Base-by-base conservation (phyloP, 2,329 filamentous ascomycete species). In the Calonectria hawksworthii region DNA sequence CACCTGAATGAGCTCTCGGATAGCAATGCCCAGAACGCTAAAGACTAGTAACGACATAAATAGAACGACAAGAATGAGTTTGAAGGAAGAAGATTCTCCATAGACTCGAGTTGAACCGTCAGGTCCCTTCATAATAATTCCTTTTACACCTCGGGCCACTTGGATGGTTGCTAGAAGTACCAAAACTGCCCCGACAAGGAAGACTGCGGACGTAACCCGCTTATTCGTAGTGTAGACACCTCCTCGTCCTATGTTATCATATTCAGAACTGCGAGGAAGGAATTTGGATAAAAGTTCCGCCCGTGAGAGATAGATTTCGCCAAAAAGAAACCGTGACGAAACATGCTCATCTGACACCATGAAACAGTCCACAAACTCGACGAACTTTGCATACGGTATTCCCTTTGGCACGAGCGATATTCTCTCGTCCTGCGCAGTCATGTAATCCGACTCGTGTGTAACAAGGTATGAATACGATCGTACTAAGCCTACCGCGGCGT, bases 231-330 rank as follows among this genome's bases (percentile, higher is more conserved):
- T 82, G 3, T 61, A 50, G 2, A 72, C 69, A 66, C 80, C 81
- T 54, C 82, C 79, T 41, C 76, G 76, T 13, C 81, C 69, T 3
- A 78, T 73, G 2, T 76, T 66, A 32, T 81, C 77, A 61, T 80
- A 82, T 61, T 80, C n/a, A 23, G 74, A 75, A 26, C 73, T 77
- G 2, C 75, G 47, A 8, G 83, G 72, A 1, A 80, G 50, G 50
- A 82, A 50, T 21, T 70, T 74, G 6, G 77, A 75, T 41, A 80
- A 83, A 13, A 82, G 75, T 67, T 86, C 85, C 71, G 86, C 80
- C 16, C 84, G 79, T 4, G 79, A 81, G 16, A 87, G 81, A 6
- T 84, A 84, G 21, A 87, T 79, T 76, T 87, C 85, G 52, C 85
- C 86, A 71, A 83, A 86, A 34, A 78, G 52, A 74, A 84, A 87